Base-by-base conservation (phyloP, 805 yeast species). In the Wickerhamiella spandovensis region DNA sequence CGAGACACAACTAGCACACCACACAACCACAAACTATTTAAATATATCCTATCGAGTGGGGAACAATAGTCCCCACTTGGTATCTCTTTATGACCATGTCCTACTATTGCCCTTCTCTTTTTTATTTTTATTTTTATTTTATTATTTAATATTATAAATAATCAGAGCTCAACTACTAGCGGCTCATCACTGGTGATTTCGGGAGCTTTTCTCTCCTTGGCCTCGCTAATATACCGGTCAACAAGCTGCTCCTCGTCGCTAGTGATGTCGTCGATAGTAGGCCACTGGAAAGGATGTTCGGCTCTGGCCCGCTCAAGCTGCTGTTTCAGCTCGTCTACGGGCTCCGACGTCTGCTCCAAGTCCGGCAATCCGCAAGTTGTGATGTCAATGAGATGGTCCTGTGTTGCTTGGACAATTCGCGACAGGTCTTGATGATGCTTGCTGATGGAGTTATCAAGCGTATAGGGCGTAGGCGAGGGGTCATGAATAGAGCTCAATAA, bases 331-430 rank as follows among this genome's bases (percentile, higher is more conserved):
- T 52, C 55, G 21, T 15, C 38, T 8, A 12, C 39, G 8, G 44
- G 43, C 39, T 53, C 58, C 23, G 41, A n/a, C 5, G 38, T 7
- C 28, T 12, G 22, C n/a, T 45, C 35, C 20, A 22, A 15, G 20
- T 54, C 59, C 25, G 54, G 44, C 25, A 43, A 43, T 13, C 46
- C 44, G 22, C 55, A 22, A n/a, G 52, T 28, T 8, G 57, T 45
- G 13, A 56, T 43, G 22, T 57, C 59, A 15, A 57, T 52, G 44
- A 57, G 51, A 39, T 43, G 51, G 10, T 57, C 56, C 24, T 53
- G 56, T 18, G 60, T 53, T 13, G 44, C 37, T 21, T 56, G 55
- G 23, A 57, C 59, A 28, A 56, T 49, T 17, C 46, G 46, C 20
- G 42, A 43, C 17, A 57, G 46, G 25, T 49, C 56, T 46, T 54